These are phyloP conservation scores for Amauroascus verrucosus DNA, from an alignment of 2,329 filamentous ascomycete species.

Conservation along the genomic window DNA sequence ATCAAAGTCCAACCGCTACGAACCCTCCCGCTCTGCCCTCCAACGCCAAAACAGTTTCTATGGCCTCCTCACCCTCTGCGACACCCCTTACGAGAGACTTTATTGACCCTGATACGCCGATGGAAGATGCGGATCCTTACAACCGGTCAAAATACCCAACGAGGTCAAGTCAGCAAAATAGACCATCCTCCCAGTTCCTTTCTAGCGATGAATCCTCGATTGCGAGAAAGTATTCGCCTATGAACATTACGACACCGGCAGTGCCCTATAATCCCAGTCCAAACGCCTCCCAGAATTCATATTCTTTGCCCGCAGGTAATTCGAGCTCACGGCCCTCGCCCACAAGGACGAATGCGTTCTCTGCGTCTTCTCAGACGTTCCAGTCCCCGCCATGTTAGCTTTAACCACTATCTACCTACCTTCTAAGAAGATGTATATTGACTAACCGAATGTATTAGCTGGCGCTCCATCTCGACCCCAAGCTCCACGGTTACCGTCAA, in stretches of 20 bases:
- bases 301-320: constrained; percentile 42
- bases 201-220: constrained; percentile 68
- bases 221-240: constrained; percentile 88
- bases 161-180: constrained; percentile 62
- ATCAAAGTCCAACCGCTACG: constrained; percentile 40
- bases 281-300: constrained; percentile 43
- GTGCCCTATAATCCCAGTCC: constrained; percentile 63
- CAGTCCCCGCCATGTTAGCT: constrained; percentile 49
- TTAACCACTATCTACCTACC: neutral
- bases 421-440: neutral
- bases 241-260: constrained; percentile 76
- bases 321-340: constrained; percentile 64
- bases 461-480: constrained; percentile 34
- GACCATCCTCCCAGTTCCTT: constrained; percentile 62
- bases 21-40: constrained; percentile 27
- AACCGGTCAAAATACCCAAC: constrained; percentile 77
- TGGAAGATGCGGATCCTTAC: constrained; percentile 86
- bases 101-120: constrained; percentile 64
- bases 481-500: constrained; percentile 61
- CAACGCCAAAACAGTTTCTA: constrained; percentile 39
- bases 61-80: constrained; percentile 49
- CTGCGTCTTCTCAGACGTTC: constrained; percentile 48
- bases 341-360: constrained; percentile 51
- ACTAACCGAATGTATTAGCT: constrained; percentile 6
- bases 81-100: constrained; percentile 54